Evolutionary conservation across 495 filamentous ascomycete species (phyloP), one percentile per base, ranked within the genome.

Genomic region (Cercophora sp.): DNA sequence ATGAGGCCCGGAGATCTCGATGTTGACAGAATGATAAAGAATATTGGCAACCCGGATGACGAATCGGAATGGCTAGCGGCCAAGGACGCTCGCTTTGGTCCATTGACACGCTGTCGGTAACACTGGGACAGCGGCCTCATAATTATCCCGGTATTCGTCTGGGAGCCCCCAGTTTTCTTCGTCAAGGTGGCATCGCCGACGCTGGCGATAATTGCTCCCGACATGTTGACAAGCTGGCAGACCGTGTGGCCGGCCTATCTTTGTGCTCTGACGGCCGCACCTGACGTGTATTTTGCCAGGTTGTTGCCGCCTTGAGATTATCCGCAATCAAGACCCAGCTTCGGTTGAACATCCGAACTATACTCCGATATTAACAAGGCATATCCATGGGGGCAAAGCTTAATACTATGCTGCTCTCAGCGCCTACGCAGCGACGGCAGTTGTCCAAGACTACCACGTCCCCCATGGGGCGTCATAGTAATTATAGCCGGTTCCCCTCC

Each of bases 301-400:
- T 42, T 51, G 15, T 35, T 3, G 20, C 39, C 34, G 8, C 20
- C 42, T 11, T 10, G 34, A 52, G 27, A 57, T 57, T 57, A 57
- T 34, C 54, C 49, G 47, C 40, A 51, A 58, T 58, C 37, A 58
- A 50, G 41, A 18, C 18, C 1, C 56, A 36, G 16, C 39, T 16
- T 29, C 44, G 36, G 43, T 64, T 62, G 50, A 59, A 59, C 63
- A 64, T 65, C 42, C 56, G 42, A 56, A 63, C 40, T 45, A 51
- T 27, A 39, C 35, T 50, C 45, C 50, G 43, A 66, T 58, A 66
- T 64, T 66, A 63, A n/a, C n/a, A n/a, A n/a, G n/a, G n/a, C n/a
- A n/a, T n/a, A n/a, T n/a, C n/a, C n/a, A n/a, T n/a, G n/a, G 29
- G 5, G 20, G 10, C 41, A 41, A 20, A 20, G 23, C n/a, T 26